Conservation (phyloP, 1,284 basidiomycete genomes). For the Paramarasmius palmivorus region DNA sequence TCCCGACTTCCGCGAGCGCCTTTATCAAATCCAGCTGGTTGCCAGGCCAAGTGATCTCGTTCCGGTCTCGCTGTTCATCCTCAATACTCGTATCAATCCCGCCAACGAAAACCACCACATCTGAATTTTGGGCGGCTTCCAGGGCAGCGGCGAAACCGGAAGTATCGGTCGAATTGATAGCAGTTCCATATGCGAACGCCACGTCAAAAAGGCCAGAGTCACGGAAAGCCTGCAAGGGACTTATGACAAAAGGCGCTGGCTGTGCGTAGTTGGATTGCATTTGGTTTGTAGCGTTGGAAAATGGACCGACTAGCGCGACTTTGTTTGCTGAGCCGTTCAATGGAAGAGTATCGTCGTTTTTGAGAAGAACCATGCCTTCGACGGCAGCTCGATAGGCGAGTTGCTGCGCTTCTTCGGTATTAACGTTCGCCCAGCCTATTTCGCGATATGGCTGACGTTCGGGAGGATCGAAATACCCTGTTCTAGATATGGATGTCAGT, state of each 20-base stretch:
- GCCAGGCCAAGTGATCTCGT: conserved; percentile 54
- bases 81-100: conserved; percentile 54
- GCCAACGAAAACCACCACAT: conserved; percentile 61
- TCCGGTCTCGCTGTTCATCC: conserved; percentile 49
- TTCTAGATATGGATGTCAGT: conserved; percentile 26
- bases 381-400: conserved; percentile 52
- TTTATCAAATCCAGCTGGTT: conserved; percentile 51
- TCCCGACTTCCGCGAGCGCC: conserved; percentile 44
- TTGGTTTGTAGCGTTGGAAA: conserved; percentile 52
- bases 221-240: conserved; percentile 48
- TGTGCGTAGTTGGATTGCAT: conserved; percentile 61
- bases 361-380: conserved; percentile 54
- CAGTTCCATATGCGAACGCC: conserved; percentile 44
- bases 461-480: conserved; percentile 58
- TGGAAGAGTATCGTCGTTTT: conserved; percentile 57
- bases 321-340: conserved; percentile 40
- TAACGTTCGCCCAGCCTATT: conserved; percentile 43
- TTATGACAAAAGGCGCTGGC: conserved; percentile 52
- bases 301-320: conserved; percentile 55
- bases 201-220: conserved; percentile 47
- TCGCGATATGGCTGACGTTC: conserved; percentile 50
- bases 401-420: conserved; percentile 43
- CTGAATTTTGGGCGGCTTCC: conserved; percentile 62
- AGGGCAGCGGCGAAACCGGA: conserved; percentile 58
- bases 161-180: conserved; percentile 37